These are phyloP conservation scores for bread wheat (Triticum aestivum) DNA, from an alignment of 176 grass and related monocot species.

Conservation along the genomic window IWGSC_CS_RefSeq_v2.1 NC_057808.1:135244953-135245452, in stretches of 20 bases:
- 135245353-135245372: too few species aligned
- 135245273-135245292: slow-evolving; percentile 23
- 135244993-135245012: slow-evolving; percentile 22
- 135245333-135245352: too few species aligned
- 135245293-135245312: neutral
- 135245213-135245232: neutral
- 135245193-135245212: slow-evolving; percentile 24
- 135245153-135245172: slow-evolving; percentile 62
- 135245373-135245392: slow-evolving; percentile 15
- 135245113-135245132: slow-evolving; percentile 86
- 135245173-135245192: slow-evolving; percentile 26
- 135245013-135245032: slow-evolving; percentile 40
- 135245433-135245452: slow-evolving; percentile 10
- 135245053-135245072: slow-evolving; percentile 98
- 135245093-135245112: slow-evolving; percentile 76
- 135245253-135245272: slow-evolving; percentile 15
- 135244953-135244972: slow-evolving; percentile 26
- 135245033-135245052: slow-evolving; percentile 89
- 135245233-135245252: neutral
- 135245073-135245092: slow-evolving; percentile 85
- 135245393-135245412: slow-evolving; percentile 33
- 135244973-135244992: neutral
- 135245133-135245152: slow-evolving; percentile 67
- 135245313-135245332: slow-evolving; percentile 26
- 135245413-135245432: slow-evolving; percentile 21